Percentiles rank a stretch among this genome's conserved stretches.
Evolutionary conservation across 148 eudicot genomes (phyloP).

Genomic region (Mesembryanthemum crystallinum): DNA sequence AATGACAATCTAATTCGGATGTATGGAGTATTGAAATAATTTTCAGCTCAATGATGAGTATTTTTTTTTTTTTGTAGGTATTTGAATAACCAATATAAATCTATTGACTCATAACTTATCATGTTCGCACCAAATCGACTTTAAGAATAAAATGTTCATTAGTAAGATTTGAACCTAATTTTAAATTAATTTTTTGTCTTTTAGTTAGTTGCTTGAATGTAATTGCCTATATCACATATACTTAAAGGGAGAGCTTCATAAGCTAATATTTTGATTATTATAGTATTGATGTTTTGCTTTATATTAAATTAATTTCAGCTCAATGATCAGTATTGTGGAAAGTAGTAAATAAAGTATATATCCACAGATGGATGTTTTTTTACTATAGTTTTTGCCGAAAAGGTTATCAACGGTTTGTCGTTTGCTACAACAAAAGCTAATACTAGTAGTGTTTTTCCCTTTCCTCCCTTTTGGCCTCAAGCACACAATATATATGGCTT

Average conservation of each 20-base stretch:
- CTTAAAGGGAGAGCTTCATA: conserved; percentile 9
- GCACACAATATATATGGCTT: neutral
- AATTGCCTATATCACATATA: conserved; percentile 17
- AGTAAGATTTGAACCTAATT: too few relatives aligned
- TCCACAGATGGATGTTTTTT: conserved; percentile 17
- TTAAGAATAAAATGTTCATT: too few relatives aligned
- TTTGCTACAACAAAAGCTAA: neutral
- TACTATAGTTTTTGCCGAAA: neutral
- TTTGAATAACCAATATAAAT: too few relatives aligned
- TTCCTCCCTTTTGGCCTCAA: neutral
- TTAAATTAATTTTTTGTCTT: too few relatives aligned
- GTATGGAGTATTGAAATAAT: too few relatives aligned
- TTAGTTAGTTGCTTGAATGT: conserved; percentile 12
- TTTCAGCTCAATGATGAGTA: too few relatives aligned
- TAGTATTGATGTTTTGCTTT: neutral
- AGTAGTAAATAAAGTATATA: conserved; percentile 8
- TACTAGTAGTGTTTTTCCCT: neutral
- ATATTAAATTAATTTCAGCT: conserved; percentile 15
- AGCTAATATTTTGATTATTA: neutral
- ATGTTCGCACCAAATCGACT: too few relatives aligned
- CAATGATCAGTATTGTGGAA: conserved; percentile 21
- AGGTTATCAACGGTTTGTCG: neutral
- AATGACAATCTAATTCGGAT: too few relatives aligned
- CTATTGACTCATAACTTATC: too few relatives aligned
- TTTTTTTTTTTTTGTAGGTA: neutral